Conservation (phyloP, 345 rosid genomes). For the Sonneratia caseolaris region DNA sequence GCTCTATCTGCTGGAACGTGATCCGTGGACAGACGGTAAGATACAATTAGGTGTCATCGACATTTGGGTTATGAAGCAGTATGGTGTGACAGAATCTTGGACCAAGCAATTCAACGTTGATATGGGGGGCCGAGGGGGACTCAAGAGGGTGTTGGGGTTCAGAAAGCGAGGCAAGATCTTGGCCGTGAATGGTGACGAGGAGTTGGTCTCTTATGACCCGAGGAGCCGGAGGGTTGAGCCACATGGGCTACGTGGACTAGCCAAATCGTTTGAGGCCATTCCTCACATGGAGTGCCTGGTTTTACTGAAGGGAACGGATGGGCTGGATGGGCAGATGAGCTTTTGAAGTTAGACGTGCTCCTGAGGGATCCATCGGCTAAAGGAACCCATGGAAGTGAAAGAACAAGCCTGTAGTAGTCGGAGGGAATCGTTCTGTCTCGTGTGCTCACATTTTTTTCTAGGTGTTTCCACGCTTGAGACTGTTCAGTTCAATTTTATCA, state of each 20-base stretch:
- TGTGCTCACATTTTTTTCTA: no score
- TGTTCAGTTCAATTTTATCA: no score
- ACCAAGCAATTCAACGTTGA: slow-evolving; percentile 13
- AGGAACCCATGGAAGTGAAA: no score
- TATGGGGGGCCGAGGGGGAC: slow-evolving; percentile 5
- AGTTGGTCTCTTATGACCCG: slow-evolving; percentile 14
- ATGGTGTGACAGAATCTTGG: slow-evolving; percentile 16
- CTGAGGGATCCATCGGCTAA: not conserved
- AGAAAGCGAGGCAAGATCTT: slow-evolving; percentile 17
- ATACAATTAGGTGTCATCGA: slow-evolving; percentile 3
- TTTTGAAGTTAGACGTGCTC: not conserved
- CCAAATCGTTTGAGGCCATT: slow-evolving; percentile 13
- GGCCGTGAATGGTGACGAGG: slow-evolving; percentile 12
- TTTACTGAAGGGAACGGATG: slow-evolving; percentile 2
- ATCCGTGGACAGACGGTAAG: slow-evolving; percentile 2
- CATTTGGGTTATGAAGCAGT: slow-evolving; percentile 30
- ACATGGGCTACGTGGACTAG: slow-evolving; percentile 16
- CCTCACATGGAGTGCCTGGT: slow-evolving; percentile 20
- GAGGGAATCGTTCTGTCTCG: no score
- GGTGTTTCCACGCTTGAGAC: no score
- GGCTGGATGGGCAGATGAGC: not conserved
- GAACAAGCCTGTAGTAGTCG: no score
- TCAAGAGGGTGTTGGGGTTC: slow-evolving; percentile 15
- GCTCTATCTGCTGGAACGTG: slow-evolving; percentile 18
- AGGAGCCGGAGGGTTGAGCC: not conserved